Percentiles rank a stretch among this genome's conserved stretches.
Conservation (phyloP, 1,139 yeast genomes). For the Yamadazyma diddensiae region DNA sequence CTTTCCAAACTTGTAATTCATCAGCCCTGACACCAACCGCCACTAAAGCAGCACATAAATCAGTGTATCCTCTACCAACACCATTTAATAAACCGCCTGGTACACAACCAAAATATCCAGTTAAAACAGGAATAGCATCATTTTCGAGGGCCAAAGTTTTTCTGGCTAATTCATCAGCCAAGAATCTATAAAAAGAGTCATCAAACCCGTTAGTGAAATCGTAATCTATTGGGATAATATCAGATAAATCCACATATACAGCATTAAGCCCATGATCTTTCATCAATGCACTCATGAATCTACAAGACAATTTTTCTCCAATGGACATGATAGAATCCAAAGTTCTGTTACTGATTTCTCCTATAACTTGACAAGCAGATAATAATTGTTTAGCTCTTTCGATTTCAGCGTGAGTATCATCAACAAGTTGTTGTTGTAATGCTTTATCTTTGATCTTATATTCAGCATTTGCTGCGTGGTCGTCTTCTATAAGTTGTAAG, state of each 20-base stretch:
- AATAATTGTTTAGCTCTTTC: conserved; percentile 65
- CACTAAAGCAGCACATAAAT: conserved; percentile 91
- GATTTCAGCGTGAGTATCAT: conserved; percentile 63
- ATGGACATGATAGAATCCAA: conserved; percentile 87
- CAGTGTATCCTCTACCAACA: conserved; percentile 97
- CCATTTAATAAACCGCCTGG: conserved; percentile 93
- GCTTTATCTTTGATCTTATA: conserved; percentile 43
- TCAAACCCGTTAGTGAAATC: conserved; percentile 58
- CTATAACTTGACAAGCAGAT: conserved; percentile 85
- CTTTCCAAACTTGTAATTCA: conserved; percentile 97
- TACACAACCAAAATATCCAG: conserved; percentile 92
- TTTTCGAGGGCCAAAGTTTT: conserved; percentile 46
- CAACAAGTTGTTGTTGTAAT: conserved; percentile 48
- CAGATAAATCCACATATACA: conserved; percentile 73
- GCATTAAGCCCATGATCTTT: conserved; percentile 78
- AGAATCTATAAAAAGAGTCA: conserved; percentile 60
- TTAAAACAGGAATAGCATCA: conserved; percentile 77
- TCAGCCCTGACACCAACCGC: conserved; percentile 93
- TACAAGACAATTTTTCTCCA: conserved; percentile 90
- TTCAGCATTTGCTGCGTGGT: conserved; percentile 76
- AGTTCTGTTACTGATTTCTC: conserved; percentile 87
- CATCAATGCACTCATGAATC: conserved; percentile 82
- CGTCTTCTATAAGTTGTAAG: conserved; percentile 65
- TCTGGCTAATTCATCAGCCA: conserved; percentile 59
- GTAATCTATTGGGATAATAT: conserved; percentile 60